Evolutionary conservation across 108 stramenopile genomes (phyloP), one percentile per base, ranked within the genome.

Genomic region (Halocafeteria seosinensis): DNA sequence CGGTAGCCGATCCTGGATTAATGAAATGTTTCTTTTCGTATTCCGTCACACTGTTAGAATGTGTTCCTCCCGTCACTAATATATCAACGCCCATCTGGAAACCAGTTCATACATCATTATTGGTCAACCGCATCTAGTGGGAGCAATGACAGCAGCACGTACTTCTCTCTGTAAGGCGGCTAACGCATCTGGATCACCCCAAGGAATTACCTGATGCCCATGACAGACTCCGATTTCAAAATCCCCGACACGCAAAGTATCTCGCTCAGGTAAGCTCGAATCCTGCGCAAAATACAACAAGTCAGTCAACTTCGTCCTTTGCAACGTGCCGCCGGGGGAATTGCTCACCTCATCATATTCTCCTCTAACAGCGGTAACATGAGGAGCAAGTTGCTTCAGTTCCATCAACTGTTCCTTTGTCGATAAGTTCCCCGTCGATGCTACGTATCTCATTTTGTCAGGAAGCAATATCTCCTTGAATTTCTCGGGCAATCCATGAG

Each of bases 221-320:
- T 95, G 94, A 32, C 91, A 76, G 21, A 98, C 63, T 0, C 94
- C 97, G 42, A 98, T 87, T 8, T 87, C 81, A 69, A 95, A 93
- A 28, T 83, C 62, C 17, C 97, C 97, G 24, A 95, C 85, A 33
- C 76, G 76, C 6, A 93, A 73, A 28, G 94, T 85, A 55, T 79
- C 82, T 5, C 75, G 78, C 67, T 98, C 94, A 1, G 92, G 91
- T 60, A 91, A 85, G 3, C 66, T 50, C 23, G 70, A 27, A 30
- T 53, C 52, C n/a, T n/a, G n/a, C n/a, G n/a, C n/a, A n/a, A n/a
- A n/a, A n/a, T n/a, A n/a, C n/a, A n/a, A n/a, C n/a, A n/a, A n/a
- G n/a, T n/a, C n/a, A n/a, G n/a, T n/a, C n/a, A n/a, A n/a, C n/a
- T n/a, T n/a, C n/a, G n/a, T n/a, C n/a, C n/a, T n/a, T n/a, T n/a